Base-by-base conservation (phyloP, 164 flowering plant genomes). In the Malania oleifera region DNA sequence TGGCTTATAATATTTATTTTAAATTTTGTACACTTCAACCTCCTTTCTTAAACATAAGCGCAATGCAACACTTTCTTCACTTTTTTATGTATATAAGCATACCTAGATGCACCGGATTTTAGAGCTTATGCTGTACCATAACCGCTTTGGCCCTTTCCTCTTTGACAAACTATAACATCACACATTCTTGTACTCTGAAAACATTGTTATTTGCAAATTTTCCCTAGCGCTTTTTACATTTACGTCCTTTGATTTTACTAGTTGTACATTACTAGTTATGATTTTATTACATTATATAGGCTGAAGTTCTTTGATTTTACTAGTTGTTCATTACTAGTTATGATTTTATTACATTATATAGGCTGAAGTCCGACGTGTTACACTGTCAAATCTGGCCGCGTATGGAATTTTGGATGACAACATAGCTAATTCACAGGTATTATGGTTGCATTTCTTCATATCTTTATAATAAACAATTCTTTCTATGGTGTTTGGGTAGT, bases 331-430 rank as follows among this genome's bases (percentile, higher is more conserved):
- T 45, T 35, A 12, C 27, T 3, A 39, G 22, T 53, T 13, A 28
- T 58, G 28, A 1, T 44, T 59, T 44, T 45, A 37, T 39, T 7
- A 28, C 63, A 41, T 63, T 57, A 22, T 23, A 31, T 57, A 91
- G 98, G 90, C 91, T 59, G 92, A 80, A 51, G 76, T 89, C 19
- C 93, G 98, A 28, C 74, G 84, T 45, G 68, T 81, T 60, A 60
- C 86, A 19, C 70, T 92, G 5, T 69, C 73, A 10, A 61, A 73
- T 57, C 69, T 91, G 38, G 80, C 77, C 51, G 52, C 57, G n/a
- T 61, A 70, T 68, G 79, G 59, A n/a, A 34, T 73, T 66, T 45
- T 78, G 59, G 70, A 71, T 56, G 61, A 66, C 39, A 60, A 67
- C 28, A 47, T 56, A 57, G 54, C 57, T 71, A 77, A 75, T 69